phyloP scores from a whole-genome alignment of 176 grass and related monocot species.

The Phoenix dactylifera region DNA sequence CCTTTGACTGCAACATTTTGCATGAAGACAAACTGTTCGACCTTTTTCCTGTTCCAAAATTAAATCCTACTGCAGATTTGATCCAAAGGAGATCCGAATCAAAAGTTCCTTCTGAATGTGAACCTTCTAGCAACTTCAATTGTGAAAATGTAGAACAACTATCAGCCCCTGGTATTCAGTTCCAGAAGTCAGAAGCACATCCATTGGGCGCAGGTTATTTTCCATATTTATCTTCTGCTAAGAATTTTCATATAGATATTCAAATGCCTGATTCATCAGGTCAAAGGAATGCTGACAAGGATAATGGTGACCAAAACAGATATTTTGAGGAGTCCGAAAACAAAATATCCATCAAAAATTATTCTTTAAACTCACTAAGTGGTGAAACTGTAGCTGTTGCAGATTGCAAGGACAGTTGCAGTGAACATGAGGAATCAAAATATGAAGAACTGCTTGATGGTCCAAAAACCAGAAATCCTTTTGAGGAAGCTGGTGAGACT shows the following conservation, averaged over 20 bases:
- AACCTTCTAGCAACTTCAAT: slow-evolving; percentile 7
- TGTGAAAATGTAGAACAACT: slow-evolving; percentile 9
- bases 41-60: slow-evolving; percentile 1
- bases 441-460: too few species aligned
- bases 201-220: slow-evolving; percentile 24
- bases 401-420: too few species aligned
- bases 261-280: slow-evolving; percentile 23
- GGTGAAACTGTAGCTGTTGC: too few species aligned
- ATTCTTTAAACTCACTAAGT: slow-evolving; percentile 13
- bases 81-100: not conserved
- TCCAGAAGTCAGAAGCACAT: slow-evolving; percentile 25
- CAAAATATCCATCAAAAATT: slow-evolving; percentile 3
- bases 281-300: slow-evolving; percentile 23
- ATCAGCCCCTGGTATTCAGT: slow-evolving; percentile 7
- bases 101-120: not conserved
- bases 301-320: slow-evolving; percentile 24
- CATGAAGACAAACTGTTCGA: not conserved
- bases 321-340: slow-evolving; percentile 5
- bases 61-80: slow-evolving; percentile 5
- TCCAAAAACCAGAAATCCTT: too few species aligned
- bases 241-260: slow-evolving; percentile 21
- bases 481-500: too few species aligned
- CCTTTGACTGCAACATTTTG: not conserved
- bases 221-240: slow-evolving; percentile 10
- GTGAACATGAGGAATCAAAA: too few species aligned